Base-by-base conservation (phyloP, 2,329 filamentous ascomycete genomes). In the Aspergillus glaucus region DNA sequence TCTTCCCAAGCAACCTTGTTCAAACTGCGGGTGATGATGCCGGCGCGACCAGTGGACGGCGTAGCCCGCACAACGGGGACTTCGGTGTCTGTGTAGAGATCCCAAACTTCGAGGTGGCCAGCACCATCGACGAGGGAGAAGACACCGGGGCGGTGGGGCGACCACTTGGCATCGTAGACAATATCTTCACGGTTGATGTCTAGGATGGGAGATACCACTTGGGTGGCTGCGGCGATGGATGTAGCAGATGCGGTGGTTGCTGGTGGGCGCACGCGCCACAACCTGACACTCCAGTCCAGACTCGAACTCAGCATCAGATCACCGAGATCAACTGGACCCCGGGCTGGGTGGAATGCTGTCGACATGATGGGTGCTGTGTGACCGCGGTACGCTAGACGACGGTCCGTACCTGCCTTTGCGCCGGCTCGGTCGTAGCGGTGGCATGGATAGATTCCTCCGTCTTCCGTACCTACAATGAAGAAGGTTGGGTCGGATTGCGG, bases 391-490 rank as follows among this genome's bases (percentile, higher is more conserved):
- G 84, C 85, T 51, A 96, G 84, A 52, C 91, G 84, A 48, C 86
- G 82, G 66, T 98, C 94, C 22, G 96, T 89, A 43, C 93, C 93
- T 4, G 93, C 92, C 74, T 97, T 97, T 55, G 93, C 93, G 50
- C 93, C 93, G 5, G 94, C 93, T 55, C 94, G 88, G 70, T 98
- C 93, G 72, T 98, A 98, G 53, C 93, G 81, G 68, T 98, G 93
- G 65, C 94, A 96, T 0, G 93, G 91, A 70, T 93, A 95, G 55
- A 98, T 96, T 43, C 86, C 86, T 45, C 94, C 94, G 75, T 98
- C 93, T 73, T 98, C 93, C 24, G 91, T 95, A 37, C 94, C 93
- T 30, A 95, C 87, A 3, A 98, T 82, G 77, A 98, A 98, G 70
- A 95, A 97, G 0, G 93, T 98, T 3, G 93, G 93, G 62, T 98